These are phyloP conservation scores for Cladorrhinum sp. DNA, from an alignment of 2,329 filamentous ascomycete species.

Conservation along the genomic window DNA sequence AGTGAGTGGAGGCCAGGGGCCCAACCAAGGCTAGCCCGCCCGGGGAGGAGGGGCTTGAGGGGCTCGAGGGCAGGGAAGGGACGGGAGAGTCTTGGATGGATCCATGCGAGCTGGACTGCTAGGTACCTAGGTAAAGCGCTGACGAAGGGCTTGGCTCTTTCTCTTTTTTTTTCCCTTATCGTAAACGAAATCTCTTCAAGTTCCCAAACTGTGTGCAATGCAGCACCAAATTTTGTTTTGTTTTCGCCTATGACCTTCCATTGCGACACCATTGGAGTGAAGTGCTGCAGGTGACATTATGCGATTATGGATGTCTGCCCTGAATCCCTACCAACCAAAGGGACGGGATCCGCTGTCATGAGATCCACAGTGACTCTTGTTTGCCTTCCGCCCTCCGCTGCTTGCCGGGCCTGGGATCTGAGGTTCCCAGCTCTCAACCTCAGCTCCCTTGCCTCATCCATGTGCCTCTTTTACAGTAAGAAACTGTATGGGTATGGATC, in stretches of 20 bases:
- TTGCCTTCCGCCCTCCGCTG: neutral
- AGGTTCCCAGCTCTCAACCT: neutral
- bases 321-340: neutral
- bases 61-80: slow-evolving; percentile 5
- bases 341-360: neutral
- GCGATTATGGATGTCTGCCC: neutral
- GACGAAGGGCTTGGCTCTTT: neutral
- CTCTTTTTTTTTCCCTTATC: neutral
- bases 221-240: neutral
- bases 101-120: slow-evolving; percentile 15
- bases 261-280: neutral
- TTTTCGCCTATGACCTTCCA: neutral
- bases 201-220: neutral
- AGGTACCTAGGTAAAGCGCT: neutral
- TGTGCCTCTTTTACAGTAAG: too few species aligned
- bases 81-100: slow-evolving; percentile 7
- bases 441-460: slow-evolving; percentile 2
- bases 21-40: neutral
- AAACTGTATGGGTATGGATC: neutral
- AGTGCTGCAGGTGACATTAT: neutral
- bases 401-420: neutral
- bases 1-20: neutral
- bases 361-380: neutral
- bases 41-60: neutral
- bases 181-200: neutral